Evolutionary conservation across 768 basidiomycete genomes (phyloP).

Genomic region (Tricholoma flavovirens): DNA sequence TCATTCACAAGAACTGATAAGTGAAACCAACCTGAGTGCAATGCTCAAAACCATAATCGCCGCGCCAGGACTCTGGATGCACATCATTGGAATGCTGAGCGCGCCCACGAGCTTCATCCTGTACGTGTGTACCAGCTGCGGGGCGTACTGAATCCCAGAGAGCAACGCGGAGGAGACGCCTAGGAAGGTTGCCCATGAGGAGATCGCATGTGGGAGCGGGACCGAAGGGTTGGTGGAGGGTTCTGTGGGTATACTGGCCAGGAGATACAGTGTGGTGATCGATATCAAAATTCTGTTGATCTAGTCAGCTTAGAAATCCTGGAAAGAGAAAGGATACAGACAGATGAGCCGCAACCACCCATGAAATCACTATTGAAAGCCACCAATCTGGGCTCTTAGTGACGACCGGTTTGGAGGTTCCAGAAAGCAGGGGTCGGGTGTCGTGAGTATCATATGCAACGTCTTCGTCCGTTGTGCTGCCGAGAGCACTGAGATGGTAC

Average conservation of each 20-base stretch:
- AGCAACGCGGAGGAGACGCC: slow-evolving; percentile 77
- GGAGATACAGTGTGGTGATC: slow-evolving; percentile 27
- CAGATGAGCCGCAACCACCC: slow-evolving; percentile 71
- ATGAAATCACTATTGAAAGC: slow-evolving; percentile 68
- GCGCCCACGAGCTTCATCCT: slow-evolving; percentile 79
- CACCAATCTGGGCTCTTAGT: slow-evolving; percentile 67
- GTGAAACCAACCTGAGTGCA: slow-evolving; percentile 49
- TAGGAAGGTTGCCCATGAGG: slow-evolving; percentile 77
- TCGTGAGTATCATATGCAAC: slow-evolving; percentile 33
- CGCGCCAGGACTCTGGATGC: slow-evolving; percentile 88
- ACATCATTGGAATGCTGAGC: slow-evolving; percentile 93
- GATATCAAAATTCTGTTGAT: slow-evolving; percentile 63
- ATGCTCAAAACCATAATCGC: slow-evolving; percentile 83
- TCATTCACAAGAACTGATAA: not conserved
- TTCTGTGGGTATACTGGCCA: not conserved
- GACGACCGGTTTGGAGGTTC: slow-evolving; percentile 11
- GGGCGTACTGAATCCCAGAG: slow-evolving; percentile 81
- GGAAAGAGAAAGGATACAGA: slow-evolving; percentile 30
- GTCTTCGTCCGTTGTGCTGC: slow-evolving; percentile 19
- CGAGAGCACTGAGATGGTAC: slow-evolving; percentile 29
- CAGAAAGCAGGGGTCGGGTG: slow-evolving; percentile 25
- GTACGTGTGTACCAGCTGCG: slow-evolving; percentile 82
- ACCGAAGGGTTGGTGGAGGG: slow-evolving; percentile 33
- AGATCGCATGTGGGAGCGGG: slow-evolving; percentile 27
- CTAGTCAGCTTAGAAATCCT: slow-evolving; percentile 1